Base-by-base conservation (phyloP, 2,329 filamentous ascomycete species). In the Talaromyces atroroseus region DNA sequence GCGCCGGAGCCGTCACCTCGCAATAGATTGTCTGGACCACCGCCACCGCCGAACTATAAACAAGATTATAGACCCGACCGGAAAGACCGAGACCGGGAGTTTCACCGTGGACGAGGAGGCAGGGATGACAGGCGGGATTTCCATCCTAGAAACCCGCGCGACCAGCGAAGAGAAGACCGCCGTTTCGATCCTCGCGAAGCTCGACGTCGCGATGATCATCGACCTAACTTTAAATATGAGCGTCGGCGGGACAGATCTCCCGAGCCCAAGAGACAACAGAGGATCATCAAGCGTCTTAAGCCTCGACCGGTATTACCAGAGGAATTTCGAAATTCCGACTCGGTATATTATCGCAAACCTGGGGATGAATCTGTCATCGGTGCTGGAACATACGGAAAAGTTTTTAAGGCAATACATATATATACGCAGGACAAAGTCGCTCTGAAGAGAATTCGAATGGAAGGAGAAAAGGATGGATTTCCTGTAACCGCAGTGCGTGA, bases 381-480 rank as follows among this genome's bases (percentile, higher is more conserved):
- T 16, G 95, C 92, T 45, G 92, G 92, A 11, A 97, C 92, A 0
- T 97, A 96, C 65, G 94, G 87, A 61, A 92, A 97, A 75, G 94
- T 97, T n/a, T 90, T 96, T 73, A 94, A 94, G 66, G 94, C 91
- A 57, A 84, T 85, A 58, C 90, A 90, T 57, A 85, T 84, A 63
- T 89, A 84, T 67, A 91, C 85, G 0, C 88, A 90, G 58, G 82
- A 82, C 12, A 76, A 92, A 57, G 89, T 96, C 56, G 94, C 94
- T 2, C 75, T 99, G 68, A 99, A 99, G 78, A 97, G 97, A 80
- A 99, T 99, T 64, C 84, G 97, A 61, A 96, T 97, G 90, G 94
- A 99, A 72, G 95, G 96, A 67, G 94, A 99, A 76, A 97, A 97
- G 71, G 94, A 99, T 72, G 94, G 94, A 69, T 99, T 99, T 64